Base-by-base conservation (phyloP, 805 yeast genomes). In the Candida coquimbonensis region DNA sequence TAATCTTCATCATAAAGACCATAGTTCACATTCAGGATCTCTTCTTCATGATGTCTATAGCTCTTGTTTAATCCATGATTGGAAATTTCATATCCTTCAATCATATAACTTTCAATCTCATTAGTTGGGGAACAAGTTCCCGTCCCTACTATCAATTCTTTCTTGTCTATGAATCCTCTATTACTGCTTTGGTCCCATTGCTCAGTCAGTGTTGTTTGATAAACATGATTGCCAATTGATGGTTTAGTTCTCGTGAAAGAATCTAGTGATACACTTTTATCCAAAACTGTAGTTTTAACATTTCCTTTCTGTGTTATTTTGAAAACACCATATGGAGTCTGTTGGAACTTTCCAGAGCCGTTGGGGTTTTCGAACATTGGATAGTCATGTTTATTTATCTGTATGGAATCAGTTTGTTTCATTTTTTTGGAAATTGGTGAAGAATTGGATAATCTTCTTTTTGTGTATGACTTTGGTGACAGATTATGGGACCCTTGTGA, bases 371-470 rank as follows among this genome's bases (percentile, higher is more conserved):
- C 43, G 36, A 56, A 57, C 21, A 51, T 49, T 1, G 63, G 61
- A 54, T 59, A 57, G 6, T 51, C 49, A 13, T 49, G 38, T 38
- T 17, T 37, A 11, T 19, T 26, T 6, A 32, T 43, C 26, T 14
- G 44, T 37, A 31, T 26, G 35, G 27, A 51, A n/a, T 38, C 43
- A 24, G 29, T 43, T 12, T 29, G 40, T 27, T 48, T 64, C 7
- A 53, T 47, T 47, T 63, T 66, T 41, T 69, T 69, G n/a, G 50
- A 48, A 11, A 46, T 39, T 36, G 62, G 55, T 32, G 57, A 66
- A 24, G 57, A 57, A 19, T 65, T 65, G 1, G 74, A 69, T 29
- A 58, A 55, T 44, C 69, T 54, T 53, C 75, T 66, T 47, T 43
- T 63, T 52, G 27, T 16, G 19, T 7, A 31, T 5, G 31, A 13